Base-by-base conservation (phyloP, 2,329 filamentous ascomycete genomes). In the Furcasterigmium sp. region DNA sequence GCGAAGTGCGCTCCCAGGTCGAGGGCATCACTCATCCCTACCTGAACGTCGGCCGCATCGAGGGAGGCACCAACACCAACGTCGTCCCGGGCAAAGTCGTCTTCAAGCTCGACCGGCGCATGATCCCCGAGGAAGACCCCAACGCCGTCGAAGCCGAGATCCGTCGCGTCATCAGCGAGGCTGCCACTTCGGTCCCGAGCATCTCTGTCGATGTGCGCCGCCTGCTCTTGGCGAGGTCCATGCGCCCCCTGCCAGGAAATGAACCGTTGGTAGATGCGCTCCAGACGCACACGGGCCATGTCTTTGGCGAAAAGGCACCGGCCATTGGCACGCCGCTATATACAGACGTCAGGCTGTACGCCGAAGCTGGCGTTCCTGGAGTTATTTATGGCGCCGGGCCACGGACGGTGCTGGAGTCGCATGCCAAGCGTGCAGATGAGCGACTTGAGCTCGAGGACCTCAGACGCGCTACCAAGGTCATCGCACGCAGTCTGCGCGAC, bases 11-110 rank as follows among this genome's bases (percentile, higher is more conserved):
- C 23, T 46, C 45, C 4, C 17, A 34, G 15, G 45, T 46, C 15
- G 20, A 37, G 13, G 39, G 42, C 29, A 47, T 45, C 25, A 42
- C 39, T 14, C 45, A 47, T n/a, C 45, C 45, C 3, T 47, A 47
- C 36, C 45, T 47, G 9, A 45, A 47, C 39, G 39, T 47, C 29
- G 42, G 45, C 18, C 42, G 45, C 23, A 47, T 47, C 45, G 42
- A 47, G 21, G 45, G 45, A 28, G 45, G 42, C 8, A 47, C 45
- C 8, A 44, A 47, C 39, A 47, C 45, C 17, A 47, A 47, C 13
- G 42, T 47, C 29, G 38, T 47, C 10, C 45, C 45, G 3, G 45
- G 45, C 14, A 42, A 41, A 26, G 42, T 47, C 21, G 25, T 15
- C 6, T 46, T 46, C 45, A 41, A 43, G 32, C 45, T 46, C 34